phyloP scores from a whole-genome alignment of 2,329 filamentous ascomycete species.

The Neofusicoccum umdonicola region DNA sequence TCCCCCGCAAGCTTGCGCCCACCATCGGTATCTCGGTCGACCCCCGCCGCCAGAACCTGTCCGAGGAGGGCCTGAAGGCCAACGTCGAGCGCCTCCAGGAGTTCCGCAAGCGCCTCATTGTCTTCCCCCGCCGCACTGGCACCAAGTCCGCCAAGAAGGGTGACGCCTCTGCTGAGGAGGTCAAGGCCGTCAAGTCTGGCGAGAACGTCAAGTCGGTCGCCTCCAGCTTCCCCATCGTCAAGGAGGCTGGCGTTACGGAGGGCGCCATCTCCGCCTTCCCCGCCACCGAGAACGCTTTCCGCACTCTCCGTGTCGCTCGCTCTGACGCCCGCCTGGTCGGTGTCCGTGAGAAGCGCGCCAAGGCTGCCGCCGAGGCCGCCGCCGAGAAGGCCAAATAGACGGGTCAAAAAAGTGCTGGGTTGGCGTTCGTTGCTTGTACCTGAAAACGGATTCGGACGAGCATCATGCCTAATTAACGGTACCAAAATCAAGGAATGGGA shows the following conservation, averaged over 20 bases:
- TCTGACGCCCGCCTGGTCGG: conserved; percentile 78
- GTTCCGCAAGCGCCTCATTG: conserved; percentile 93
- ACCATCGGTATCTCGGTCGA: conserved; percentile 98
- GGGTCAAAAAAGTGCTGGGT: conserved; percentile 19
- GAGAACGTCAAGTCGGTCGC: conserved; percentile 54
- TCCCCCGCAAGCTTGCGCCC: conserved; percentile 87
- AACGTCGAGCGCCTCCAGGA: conserved; percentile 98
- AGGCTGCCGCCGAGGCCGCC: conserved; percentile 82
- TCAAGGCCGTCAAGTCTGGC: conserved; percentile 64
- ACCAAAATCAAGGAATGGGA: conserved; percentile 17
- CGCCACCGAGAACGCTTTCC: conserved; percentile 82
- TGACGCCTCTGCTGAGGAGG: conserved; percentile 79
- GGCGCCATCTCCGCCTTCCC: conserved; percentile 68
- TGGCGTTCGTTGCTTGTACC: conserved; percentile 17
- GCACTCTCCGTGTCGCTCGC: conserved; percentile 78
- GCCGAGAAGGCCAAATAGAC: conserved; percentile 76
- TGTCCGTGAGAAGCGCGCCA: conserved; percentile 87
- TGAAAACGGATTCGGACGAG: conserved; percentile 14
- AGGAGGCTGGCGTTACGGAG: conserved; percentile 72
- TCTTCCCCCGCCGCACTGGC: conserved; percentile 94
- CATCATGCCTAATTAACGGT: conserved; percentile 15
- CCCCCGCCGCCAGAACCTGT: conserved; percentile 93
- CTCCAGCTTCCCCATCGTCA: conserved; percentile 69
- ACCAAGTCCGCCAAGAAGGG: conserved; percentile 77
- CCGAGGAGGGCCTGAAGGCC: conserved; percentile 87